Evolutionary conservation across 208 protist genomes (phyloP).

Genomic region (Wallacemonas sp.): DNA sequence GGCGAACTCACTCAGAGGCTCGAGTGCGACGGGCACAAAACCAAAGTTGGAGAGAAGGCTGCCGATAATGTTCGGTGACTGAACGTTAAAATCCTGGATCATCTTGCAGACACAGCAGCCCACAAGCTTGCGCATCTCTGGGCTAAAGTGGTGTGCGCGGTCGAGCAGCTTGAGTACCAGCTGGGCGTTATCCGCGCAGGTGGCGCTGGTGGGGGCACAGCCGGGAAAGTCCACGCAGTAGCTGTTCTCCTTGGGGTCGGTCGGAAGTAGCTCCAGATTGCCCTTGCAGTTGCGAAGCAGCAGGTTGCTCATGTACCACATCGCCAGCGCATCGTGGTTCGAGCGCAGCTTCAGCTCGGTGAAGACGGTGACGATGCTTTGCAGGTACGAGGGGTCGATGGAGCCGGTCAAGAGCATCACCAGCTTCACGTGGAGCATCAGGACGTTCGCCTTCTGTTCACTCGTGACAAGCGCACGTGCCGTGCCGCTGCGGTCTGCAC

Average conservation of each 20-base stretch:
- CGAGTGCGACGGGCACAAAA: slow-evolving; percentile 68
- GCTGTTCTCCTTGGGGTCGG: slow-evolving; percentile 82
- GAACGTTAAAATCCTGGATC: slow-evolving; percentile 91
- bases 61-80: slow-evolving; percentile 82
- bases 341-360: slow-evolving; percentile 69
- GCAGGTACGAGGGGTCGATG: slow-evolving; percentile 82
- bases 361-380: slow-evolving; percentile 84
- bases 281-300: slow-evolving; percentile 75
- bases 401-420: slow-evolving; percentile 69
- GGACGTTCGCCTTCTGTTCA: slow-evolving; percentile 81
- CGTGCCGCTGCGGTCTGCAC: slow-evolving; percentile 49
- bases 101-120: slow-evolving; percentile 89
- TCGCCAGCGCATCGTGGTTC: slow-evolving; percentile 87
- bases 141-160: slow-evolving; percentile 79
- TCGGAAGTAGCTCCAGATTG: slow-evolving; percentile 86
- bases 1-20: slow-evolving; percentile 69
- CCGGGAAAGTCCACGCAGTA: slow-evolving; percentile 83
- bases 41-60: slow-evolving; percentile 75
- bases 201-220: slow-evolving; percentile 71
- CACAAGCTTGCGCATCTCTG: slow-evolving; percentile 82
- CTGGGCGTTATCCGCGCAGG: slow-evolving; percentile 87
- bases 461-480: slow-evolving; percentile 56
- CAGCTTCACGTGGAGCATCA: slow-evolving; percentile 90
- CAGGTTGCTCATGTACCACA: slow-evolving; percentile 90
- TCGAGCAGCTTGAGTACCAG: slow-evolving; percentile 83